Percentiles rank a stretch among this genome's conserved stretches.
These are phyloP conservation scores for Xylariales sp. DNA, from an alignment of 2,329 filamentous ascomycete genomes.

Conservation along the genomic window DNA sequence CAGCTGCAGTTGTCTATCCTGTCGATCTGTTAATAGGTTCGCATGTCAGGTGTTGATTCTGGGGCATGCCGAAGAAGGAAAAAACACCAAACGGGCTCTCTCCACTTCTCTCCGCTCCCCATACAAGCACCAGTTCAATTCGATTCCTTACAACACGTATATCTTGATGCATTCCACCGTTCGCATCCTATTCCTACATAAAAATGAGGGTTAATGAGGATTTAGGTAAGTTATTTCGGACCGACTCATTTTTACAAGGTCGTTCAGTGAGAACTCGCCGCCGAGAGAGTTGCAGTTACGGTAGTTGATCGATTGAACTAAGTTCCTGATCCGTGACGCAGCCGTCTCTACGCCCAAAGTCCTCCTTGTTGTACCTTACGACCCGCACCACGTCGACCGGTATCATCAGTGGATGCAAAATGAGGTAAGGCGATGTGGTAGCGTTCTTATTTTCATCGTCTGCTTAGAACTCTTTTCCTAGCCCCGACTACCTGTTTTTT, in stretches of 20 bases:
- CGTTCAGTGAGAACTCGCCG: neutral
- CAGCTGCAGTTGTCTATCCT: neutral
- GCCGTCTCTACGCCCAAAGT: constrained; percentile 74
- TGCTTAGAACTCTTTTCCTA: neutral
- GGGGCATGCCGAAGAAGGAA: constrained; percentile 3
- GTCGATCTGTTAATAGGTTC: neutral
- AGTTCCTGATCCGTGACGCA: constrained; percentile 50
- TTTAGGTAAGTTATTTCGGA: constrained; percentile 51
- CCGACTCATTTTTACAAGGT: neutral
- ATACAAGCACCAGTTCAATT: neutral
- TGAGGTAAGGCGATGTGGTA: constrained; percentile 59
- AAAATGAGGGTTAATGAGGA: constrained; percentile 60
- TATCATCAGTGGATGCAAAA: constrained; percentile 97
- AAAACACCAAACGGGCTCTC: constrained; percentile 9
- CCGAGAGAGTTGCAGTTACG: too few species aligned
- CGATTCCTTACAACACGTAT: neutral
- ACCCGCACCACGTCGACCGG: constrained; percentile 79
- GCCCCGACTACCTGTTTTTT: neutral
- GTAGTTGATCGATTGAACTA: too few species aligned
- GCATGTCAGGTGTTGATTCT: neutral
- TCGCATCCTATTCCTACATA: constrained; percentile 17
- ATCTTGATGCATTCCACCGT: neutral
- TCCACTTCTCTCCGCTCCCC: constrained; percentile 19
- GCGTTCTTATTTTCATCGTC: neutral
- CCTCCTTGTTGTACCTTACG: constrained; percentile 89